These are phyloP conservation scores for Tagetes erecta DNA, from an alignment of 129 eudicot species.

Conservation along the genomic window DNA sequence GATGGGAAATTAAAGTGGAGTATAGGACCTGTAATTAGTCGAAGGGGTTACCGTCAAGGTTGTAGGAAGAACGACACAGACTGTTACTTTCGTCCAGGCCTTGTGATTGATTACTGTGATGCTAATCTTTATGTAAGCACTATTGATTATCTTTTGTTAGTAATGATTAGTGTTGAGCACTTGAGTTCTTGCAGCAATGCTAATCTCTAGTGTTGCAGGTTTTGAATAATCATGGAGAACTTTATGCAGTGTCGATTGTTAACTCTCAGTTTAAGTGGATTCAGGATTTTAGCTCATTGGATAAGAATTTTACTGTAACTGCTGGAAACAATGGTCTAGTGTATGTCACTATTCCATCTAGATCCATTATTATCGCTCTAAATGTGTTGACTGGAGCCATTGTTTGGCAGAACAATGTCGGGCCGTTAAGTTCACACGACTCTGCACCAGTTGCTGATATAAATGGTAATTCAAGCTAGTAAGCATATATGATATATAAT, in stretches of 20 bases:
- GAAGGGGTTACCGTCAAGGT: constrained; percentile 72
- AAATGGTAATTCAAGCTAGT: constrained; percentile 49
- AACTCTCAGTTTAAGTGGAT: constrained; percentile 85
- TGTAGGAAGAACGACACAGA: constrained; percentile 59
- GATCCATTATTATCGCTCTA: constrained; percentile 56
- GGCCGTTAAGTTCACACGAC: constrained; percentile 65
- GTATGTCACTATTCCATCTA: constrained; percentile 62
- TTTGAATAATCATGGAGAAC: constrained; percentile 72
- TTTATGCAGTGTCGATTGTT: constrained; percentile 66
- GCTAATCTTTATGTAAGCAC: constrained; percentile 78
- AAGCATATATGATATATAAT: too few relatives aligned
- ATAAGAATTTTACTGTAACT: constrained; percentile 42
- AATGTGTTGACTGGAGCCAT: constrained; percentile 64
- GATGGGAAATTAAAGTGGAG: constrained; percentile 73
- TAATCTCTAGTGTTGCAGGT: constrained; percentile 45
- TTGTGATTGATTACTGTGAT: constrained; percentile 86
- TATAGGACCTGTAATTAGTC: constrained; percentile 59
- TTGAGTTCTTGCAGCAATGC: background rate
- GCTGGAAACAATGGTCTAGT: constrained; percentile 84
- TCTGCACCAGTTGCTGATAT: constrained; percentile 65
- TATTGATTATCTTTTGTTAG: background rate
- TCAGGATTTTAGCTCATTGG: constrained; percentile 73
- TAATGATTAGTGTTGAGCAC: background rate
- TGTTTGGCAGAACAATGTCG: constrained; percentile 71
- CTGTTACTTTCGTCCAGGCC: constrained; percentile 71